Evolutionary conservation across 1,284 basidiomycete genomes (phyloP), one percentile per base, ranked within the genome.

Genomic region (Apiotrichum montevideense): DNA sequence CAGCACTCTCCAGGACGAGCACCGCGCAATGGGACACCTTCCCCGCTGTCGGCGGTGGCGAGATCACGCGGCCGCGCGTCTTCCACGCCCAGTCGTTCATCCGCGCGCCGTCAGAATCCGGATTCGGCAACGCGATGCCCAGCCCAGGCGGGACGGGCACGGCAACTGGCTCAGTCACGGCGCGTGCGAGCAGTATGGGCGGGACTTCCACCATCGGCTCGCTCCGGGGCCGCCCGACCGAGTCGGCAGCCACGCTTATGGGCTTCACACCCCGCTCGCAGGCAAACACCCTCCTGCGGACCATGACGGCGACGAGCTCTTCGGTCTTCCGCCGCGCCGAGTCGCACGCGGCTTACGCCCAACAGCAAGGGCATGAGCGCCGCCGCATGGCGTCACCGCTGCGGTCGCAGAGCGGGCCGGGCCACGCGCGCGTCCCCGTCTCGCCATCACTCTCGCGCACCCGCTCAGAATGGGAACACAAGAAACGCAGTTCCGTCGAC

Each of bases 41-140:
- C 58, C 86, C 87, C 1, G 87, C 88, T 11, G 84, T 89, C 9
- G 87, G 88, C 35, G 87, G 87, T 33, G 87, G 87, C 1, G 82
- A 81, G 0, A 80, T 90, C 57, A 86, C 85, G 2, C 80, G 87
- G 29, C 88, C 88, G 0, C 77, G 88, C 4, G 80, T 90, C 29
- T 84, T 83, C 59, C 87, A 89, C 68, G 83, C 85, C 0, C 87
- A 88, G 63, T 85, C 84, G 6, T 80, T 81, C 65, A 83, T 86
- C 61, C 69, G 79, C 41, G 70, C 79, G 3, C 79, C 81, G 3
- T 70, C 75, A 1, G 78, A 78, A 52, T 63, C 67, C 1, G 74
- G 71, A 4, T 68, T 67, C 13, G 59, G 59, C n/a, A 61, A 66
- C 50, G 55, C 67, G 15, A 64, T 70, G 67, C 73, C 71, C 1